Base-by-base conservation (phyloP, 106 monocot species). In the Acorus gramineus region DNA sequence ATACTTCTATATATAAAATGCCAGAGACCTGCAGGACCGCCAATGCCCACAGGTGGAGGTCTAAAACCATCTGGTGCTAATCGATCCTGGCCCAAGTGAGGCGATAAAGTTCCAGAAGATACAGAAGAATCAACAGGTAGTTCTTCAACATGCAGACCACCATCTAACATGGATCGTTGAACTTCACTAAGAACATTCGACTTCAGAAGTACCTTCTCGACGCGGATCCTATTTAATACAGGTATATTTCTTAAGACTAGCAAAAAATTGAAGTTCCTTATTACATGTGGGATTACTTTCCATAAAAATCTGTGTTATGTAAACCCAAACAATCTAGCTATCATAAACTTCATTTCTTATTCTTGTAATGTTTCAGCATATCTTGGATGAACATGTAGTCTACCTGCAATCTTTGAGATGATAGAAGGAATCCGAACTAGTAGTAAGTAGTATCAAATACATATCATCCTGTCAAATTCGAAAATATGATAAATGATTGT, bases 401-500 rank as follows among this genome's bases (percentile, higher is more conserved):
- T n/a, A 96, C 96, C 91, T 82, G 78, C 91, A 96, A 44, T 96
- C 91, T 71, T 96, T 96, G 51, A 96, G 91, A 77, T 96, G 87
- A 54, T 79, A 91, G 70, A 96, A 96, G 52, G 83, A 73, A 74
- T 91, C 96, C 61, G 90, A 85, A 73, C 71, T 85, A 47, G 80
- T 85, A 72, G 87, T 83, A 59, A 96, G 85, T 79, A 96, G 73
- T 53, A 67, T 74, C 76, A 96, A 81, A 58, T 96, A 87, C 55
- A 91, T 91, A 77, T 96, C 85, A 10, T 44, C 80, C 96, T 96
- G 87, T 60, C 61, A 74, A 72, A 71, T 13, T 6, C 69, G 4
- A 56, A 14, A 4, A 59, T 44, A 62, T 48, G 28, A 50, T 42
- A 11, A 53, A 62, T 44, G 10, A 66, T 9, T 66, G 50, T 55